These are phyloP conservation scores for Microdochium bolleyi DNA, from an alignment of 2,329 filamentous ascomycete genomes.

Conservation along the genomic window DNA sequence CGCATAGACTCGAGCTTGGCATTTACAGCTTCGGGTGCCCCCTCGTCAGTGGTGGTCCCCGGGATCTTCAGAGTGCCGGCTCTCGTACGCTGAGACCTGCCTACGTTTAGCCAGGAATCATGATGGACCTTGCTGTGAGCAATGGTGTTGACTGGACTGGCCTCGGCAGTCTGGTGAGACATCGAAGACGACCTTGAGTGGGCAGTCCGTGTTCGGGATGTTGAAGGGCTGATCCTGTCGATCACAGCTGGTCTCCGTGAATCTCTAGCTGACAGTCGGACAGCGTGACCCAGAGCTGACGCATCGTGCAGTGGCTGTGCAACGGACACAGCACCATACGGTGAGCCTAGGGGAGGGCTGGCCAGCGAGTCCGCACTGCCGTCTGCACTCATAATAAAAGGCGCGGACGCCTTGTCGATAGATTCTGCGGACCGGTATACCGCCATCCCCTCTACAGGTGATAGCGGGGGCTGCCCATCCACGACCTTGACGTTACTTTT, in stretches of 20 bases:
- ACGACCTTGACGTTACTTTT: background rate
- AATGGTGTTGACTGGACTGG: constrained; percentile 49
- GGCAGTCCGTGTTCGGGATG: constrained; percentile 28
- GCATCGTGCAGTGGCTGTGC: background rate
- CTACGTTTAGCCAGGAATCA: constrained; percentile 43
- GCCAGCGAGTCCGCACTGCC: constrained; percentile 33
- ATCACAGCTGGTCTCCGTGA: constrained; percentile 42
- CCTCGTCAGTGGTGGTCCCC: constrained; percentile 47
- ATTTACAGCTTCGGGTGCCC: constrained; percentile 50
- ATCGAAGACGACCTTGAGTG: constrained; percentile 51
- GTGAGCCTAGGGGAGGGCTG: constrained; percentile 30
- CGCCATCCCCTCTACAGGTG: constrained; percentile 24
- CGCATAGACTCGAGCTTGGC: constrained; percentile 64
- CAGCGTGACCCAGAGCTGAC: background rate
- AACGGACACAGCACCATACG: background rate
- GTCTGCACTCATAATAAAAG: constrained; percentile 29
- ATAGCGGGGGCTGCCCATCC: constrained; percentile 26
- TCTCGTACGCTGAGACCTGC: constrained; percentile 32
- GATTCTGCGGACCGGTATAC: constrained; percentile 23
- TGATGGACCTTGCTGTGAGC: constrained; percentile 51
- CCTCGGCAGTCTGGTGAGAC: constrained; percentile 47
- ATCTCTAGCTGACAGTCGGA: constrained; percentile 21
- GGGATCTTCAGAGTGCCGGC: constrained; percentile 43
- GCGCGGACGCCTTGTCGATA: background rate
- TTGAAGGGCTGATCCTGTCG: constrained; percentile 40